Base-by-base conservation (phyloP, 306 rosid species). In the Vigna radiata region DNA sequence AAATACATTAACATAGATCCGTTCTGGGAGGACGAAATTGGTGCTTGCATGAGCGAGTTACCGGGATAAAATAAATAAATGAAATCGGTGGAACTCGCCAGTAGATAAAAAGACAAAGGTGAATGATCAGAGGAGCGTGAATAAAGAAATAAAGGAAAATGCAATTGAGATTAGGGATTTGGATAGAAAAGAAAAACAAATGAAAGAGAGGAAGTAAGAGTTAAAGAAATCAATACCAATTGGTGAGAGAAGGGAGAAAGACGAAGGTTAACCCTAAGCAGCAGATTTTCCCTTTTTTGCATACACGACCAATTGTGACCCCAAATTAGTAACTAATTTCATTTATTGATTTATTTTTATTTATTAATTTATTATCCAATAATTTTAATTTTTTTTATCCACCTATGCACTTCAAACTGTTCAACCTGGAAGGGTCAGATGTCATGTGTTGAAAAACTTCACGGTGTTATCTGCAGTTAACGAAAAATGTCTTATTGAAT, bases 1-100 rank as follows among this genome's bases (percentile, higher is more conserved):
- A 84, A 79, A 39, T 44, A 64, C 39, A 71, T 29, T 54, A 12
- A 27, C 29, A 53, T 70, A 70, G 59, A 53, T 31, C 68, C 18
- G 5, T 47, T 52, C 21, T 16, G 15, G 49, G 55, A 46, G 8
- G n/a, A 37, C 43, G 77, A 66, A 66, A 27, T 77, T 2, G 43
- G 56, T n/a, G 27, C 68, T 18, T 15, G 7, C 21, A 47, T 52
- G 29, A 60, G 62, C 12, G 25, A 56, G 17, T 66, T 2, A 53
- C 50, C 27, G 36, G 7, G 52, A 64, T 17, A n/a, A 56, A 67
- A 46, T 3, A 44, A 83, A 56, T 43, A 70, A 52, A 27, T 16
- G 18, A 70, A 55, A 70, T 25, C 55, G 50, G 56, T 21, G 12
- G 44, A 60, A 27, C 31, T 27, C 31, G 4, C 0, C 31, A 61